Evolutionary conservation across 2,329 filamentous ascomycete genomes (phyloP), one percentile per base, ranked within the genome.

Genomic region (Penicillium frequentans): DNA sequence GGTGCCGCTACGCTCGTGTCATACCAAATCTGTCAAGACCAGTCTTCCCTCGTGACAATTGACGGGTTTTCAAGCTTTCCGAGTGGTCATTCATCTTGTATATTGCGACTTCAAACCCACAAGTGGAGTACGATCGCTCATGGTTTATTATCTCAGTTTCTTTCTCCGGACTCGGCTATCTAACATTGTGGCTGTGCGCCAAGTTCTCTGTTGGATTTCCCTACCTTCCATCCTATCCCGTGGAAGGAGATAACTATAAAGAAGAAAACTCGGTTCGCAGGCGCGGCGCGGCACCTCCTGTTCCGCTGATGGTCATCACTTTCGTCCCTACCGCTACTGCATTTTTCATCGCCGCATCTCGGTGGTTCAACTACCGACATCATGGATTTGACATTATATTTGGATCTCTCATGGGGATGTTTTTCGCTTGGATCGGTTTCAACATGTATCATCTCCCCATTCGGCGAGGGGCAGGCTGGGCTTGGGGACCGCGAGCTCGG

Each of bases 311-410:
- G 13, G 77, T 88, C 45, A 72, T 93, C 33, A 82, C 86, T 2
- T 78, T 91, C 19, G 74, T 90, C 1, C 93, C 93, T 2, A 84
- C 92, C 62, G 88, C 86, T 55, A 79, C 85, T 1, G 89, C 92
- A 5, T 84, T 92, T 61, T 96, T 92, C 77, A 89, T 97, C 60
- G 83, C 88, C n/a, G 85, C 87, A 27, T 93, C 91, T 1, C 89
- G 93, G 11, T 98, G 89, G 84, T 92, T 88, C 58, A 88, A 97
- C 73, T 96, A 88, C 77, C 86, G 90, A 39, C 93, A 98, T 73
- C 90, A 93, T 71, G 92, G 88, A n/a, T 93, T 96, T 71, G 93
- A 98, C 63, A 90, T 97, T 63, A 76, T 97, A 2, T 91, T 90
- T 61, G 93, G 93, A n/a, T 89, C 88, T 54, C 63, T 90, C 13